Conservation (phyloP, 2,329 filamentous ascomycete species). For the Sporothrix pallida region DNA sequence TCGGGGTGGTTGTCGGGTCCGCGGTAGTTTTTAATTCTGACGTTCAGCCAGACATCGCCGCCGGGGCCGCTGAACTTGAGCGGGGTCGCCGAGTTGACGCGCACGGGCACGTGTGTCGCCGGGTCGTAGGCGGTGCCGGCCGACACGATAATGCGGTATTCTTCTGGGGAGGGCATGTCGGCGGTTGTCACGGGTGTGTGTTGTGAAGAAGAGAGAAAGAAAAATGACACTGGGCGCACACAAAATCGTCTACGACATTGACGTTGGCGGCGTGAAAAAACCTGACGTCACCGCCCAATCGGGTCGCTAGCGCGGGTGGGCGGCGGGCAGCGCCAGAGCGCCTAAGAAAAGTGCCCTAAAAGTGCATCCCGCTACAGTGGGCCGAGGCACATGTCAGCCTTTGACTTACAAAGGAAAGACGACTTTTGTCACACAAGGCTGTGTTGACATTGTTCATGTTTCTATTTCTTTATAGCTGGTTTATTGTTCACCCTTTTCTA, state of each 20-base stretch:
- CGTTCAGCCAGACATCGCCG: constrained; percentile 70
- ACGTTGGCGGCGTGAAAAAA: background rate
- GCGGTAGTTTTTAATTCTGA: constrained; percentile 70
- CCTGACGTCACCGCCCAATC: constrained; percentile 26
- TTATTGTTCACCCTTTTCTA: too few species aligned
- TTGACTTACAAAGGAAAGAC: too few species aligned
- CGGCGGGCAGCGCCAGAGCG: background rate
- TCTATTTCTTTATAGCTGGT: too few species aligned
- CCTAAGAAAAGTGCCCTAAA: background rate
- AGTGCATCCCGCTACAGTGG: too few species aligned
- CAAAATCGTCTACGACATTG: background rate
- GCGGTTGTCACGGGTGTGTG: background rate
- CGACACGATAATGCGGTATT: constrained; percentile 81
- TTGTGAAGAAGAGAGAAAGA: background rate
- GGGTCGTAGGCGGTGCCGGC: constrained; percentile 78
- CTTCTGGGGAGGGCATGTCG: constrained; percentile 47
- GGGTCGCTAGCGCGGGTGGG: constrained; percentile 4
- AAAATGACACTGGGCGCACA: background rate
- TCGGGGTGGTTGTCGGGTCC: constrained; percentile 49
- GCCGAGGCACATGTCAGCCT: too few species aligned
- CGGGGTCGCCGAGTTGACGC: constrained; percentile 72
- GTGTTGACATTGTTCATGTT: too few species aligned
- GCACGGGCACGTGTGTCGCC: constrained; percentile 72
- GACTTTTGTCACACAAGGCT: too few species aligned
- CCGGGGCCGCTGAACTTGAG: constrained; percentile 67